phyloP scores from a whole-genome alignment of 2,329 filamentous ascomycete genomes.

The Hymenoscyphus albidus region DNA sequence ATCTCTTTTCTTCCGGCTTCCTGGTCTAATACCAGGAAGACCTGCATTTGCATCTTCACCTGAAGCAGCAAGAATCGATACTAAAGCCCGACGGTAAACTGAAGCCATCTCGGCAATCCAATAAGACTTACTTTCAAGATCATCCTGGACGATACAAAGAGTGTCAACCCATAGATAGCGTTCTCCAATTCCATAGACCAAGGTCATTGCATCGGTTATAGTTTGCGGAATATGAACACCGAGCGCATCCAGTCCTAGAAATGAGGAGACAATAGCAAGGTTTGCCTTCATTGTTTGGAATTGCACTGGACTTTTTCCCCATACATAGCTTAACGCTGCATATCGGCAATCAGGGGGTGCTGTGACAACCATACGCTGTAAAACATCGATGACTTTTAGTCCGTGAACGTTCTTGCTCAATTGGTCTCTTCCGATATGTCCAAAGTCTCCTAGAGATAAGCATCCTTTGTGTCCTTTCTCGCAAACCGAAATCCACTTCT shows the following conservation, averaged over 20 bases:
- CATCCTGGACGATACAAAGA: background rate
- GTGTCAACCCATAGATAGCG: background rate
- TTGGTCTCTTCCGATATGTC: background rate
- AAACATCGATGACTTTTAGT: background rate
- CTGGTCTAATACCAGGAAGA: background rate
- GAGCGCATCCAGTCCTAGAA: background rate
- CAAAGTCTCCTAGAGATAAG: background rate
- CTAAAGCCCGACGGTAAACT: background rate
- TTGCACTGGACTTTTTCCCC: background rate
- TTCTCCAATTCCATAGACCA: background rate
- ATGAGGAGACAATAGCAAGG: background rate
- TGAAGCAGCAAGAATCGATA: background rate
- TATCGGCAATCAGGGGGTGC: background rate
- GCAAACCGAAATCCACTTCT: background rate
- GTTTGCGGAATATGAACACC: background rate
- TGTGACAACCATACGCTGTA: background rate
- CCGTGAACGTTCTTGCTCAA: background rate
- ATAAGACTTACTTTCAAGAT: background rate
- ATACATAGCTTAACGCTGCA: background rate
- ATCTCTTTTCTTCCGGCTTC: background rate
- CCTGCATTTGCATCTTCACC: background rate
- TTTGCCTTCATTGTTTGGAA: background rate
- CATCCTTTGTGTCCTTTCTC: background rate
- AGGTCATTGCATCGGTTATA: background rate
- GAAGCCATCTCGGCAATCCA: background rate